A percentile compares a stretch with the other conserved stretches of the same genome.
These are phyloP conservation scores for Eucalyptus camaldulensis DNA, from an alignment of 345 rosid species.

Conservation along the genomic window DNA sequence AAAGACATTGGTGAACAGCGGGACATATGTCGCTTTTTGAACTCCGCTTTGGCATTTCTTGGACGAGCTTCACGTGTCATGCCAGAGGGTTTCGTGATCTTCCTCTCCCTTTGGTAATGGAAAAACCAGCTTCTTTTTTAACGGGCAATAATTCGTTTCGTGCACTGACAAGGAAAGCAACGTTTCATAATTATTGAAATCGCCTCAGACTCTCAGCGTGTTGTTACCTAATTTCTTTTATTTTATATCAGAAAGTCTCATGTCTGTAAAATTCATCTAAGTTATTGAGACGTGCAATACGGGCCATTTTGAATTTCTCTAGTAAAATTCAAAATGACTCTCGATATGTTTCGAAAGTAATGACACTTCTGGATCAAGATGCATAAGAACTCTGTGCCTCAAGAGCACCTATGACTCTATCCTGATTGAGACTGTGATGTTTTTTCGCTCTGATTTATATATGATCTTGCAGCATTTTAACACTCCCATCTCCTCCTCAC, in stretches of 20 bases:
- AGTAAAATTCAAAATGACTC: not conserved
- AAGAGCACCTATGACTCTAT: not conserved
- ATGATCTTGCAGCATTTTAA: not conserved
- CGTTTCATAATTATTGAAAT: not conserved
- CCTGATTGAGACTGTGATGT: not conserved
- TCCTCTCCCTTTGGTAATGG: not conserved
- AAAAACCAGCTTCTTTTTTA: not conserved
- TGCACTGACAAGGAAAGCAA: not conserved
- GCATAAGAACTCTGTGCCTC: not conserved
- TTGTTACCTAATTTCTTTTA: not conserved
- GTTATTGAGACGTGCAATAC: no score
- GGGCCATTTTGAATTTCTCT: not conserved
- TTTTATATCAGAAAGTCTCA: not conserved
- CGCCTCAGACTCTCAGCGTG: not conserved
- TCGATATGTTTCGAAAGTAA: accelerated
- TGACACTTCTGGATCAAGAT: not conserved
- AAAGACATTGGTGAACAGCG: not conserved
- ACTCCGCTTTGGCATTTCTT: conserved; percentile 1
- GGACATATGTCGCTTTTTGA: conserved; percentile 14
- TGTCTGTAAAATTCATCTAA: not conserved
- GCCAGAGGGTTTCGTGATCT: not conserved
- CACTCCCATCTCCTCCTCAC: not conserved
- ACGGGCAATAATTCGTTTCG: not conserved
- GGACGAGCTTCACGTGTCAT: conserved; percentile 3
- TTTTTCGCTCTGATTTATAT: not conserved